These are phyloP conservation scores for Xylaria cubensis DNA, from an alignment of 495 filamentous ascomycete species.

Conservation along the genomic window DNA sequence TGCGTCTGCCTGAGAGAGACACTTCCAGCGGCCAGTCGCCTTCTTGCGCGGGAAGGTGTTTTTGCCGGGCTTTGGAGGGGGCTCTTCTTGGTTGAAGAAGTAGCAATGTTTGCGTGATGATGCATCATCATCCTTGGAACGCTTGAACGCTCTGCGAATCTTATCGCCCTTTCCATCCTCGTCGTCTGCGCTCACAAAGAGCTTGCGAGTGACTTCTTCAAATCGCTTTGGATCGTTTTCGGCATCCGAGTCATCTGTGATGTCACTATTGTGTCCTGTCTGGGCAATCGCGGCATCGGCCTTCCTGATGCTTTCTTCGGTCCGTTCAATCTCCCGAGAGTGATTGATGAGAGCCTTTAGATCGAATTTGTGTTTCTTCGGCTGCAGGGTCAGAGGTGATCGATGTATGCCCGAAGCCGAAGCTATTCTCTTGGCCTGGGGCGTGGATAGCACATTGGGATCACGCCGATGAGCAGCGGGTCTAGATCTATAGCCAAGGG, in stretches of 20 bases:
- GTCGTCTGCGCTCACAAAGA: slow-evolving; percentile 58
- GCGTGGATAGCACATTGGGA: slow-evolving; percentile 40
- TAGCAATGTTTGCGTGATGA: slow-evolving; percentile 63
- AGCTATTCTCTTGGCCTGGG: slow-evolving; percentile 50
- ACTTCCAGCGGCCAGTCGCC: slow-evolving; percentile 45
- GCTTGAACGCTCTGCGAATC: slow-evolving; percentile 71
- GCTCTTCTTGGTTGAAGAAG: slow-evolving; percentile 63
- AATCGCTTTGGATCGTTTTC: slow-evolving; percentile 35
- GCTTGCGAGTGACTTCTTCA: slow-evolving; percentile 45
- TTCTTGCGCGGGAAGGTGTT: slow-evolving; percentile 42
- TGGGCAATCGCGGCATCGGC: slow-evolving; percentile 36
- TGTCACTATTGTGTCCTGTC: slow-evolving; percentile 34
- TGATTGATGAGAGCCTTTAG: slow-evolving; percentile 69
- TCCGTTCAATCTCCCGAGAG: slow-evolving; percentile 61
- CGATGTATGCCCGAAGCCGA: slow-evolving; percentile 43
- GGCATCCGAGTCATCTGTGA: slow-evolving; percentile 27
- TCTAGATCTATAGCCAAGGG: slow-evolving; percentile 32
- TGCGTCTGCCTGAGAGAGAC: slow-evolving; percentile 54
- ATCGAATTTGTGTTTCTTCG: slow-evolving; percentile 68
- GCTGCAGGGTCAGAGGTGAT: slow-evolving; percentile 54
- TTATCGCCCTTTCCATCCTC: slow-evolving; percentile 62
- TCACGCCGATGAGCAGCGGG: slow-evolving; percentile 33
- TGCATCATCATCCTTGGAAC: slow-evolving; percentile 72
- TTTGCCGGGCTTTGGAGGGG: slow-evolving; percentile 27
- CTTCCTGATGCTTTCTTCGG: slow-evolving; percentile 57